Evolutionary conservation across 768 basidiomycete genomes (phyloP).

Genomic region (Ramaria sp.): DNA sequence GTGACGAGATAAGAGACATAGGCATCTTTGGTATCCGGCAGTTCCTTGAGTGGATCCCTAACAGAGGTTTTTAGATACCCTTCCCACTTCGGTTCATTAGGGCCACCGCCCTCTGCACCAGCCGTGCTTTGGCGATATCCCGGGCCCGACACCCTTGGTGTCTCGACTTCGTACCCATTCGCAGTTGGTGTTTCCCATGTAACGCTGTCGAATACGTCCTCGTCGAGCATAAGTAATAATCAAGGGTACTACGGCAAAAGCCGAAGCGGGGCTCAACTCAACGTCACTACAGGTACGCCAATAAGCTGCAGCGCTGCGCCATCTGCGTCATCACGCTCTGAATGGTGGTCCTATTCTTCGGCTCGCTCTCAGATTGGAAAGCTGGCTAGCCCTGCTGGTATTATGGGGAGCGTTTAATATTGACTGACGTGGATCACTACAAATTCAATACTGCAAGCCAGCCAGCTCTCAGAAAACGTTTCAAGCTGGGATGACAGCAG

Average conservation of each 20-base stretch:
- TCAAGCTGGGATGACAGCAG: too few species aligned
- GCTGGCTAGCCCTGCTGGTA: too few species aligned
- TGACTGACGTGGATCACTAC: too few species aligned
- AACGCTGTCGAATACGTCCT: slow-evolving; percentile 86
- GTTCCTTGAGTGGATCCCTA: slow-evolving; percentile 89
- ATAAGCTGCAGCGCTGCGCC: too few species aligned
- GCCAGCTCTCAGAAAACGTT: too few species aligned
- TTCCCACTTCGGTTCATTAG: slow-evolving; percentile 85
- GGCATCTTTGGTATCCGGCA: slow-evolving; percentile 94
- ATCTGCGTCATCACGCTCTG: too few species aligned
- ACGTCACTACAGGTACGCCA: too few species aligned
- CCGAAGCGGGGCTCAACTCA: neutral
- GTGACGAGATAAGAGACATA: slow-evolving; percentile 91
- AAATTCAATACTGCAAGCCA: too few species aligned
- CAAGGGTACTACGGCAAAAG: slow-evolving; percentile 17
- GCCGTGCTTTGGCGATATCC: slow-evolving; percentile 72
- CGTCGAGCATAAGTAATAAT: slow-evolving; percentile 54
- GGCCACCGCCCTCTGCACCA: slow-evolving; percentile 39
- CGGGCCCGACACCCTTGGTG: slow-evolving; percentile 38
- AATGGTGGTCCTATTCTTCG: too few species aligned
- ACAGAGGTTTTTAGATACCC: slow-evolving; percentile 75
- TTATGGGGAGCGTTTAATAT: too few species aligned
- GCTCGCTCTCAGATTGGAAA: too few species aligned
- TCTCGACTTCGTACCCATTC: slow-evolving; percentile 35
- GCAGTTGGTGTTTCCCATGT: slow-evolving; percentile 77